phyloP scores from a whole-genome alignment of 2,329 filamentous ascomycete species.

The Septoria linicola region DNA sequence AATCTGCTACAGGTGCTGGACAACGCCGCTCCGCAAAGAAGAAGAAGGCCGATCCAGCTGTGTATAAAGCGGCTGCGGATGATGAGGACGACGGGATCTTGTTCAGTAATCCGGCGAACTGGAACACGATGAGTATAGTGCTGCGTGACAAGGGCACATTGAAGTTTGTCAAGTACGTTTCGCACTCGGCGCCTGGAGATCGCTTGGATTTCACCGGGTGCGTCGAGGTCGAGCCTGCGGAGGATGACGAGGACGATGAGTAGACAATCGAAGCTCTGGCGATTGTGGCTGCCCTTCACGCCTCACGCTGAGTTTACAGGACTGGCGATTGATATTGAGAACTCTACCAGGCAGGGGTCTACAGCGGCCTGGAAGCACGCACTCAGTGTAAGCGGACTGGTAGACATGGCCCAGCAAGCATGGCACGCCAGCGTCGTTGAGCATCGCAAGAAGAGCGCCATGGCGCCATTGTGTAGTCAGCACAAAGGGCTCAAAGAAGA shows the following conservation, averaged over 20 bases:
- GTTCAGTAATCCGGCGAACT: conserved; percentile 67
- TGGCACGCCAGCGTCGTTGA: too few species aligned
- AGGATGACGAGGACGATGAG: conserved; percentile 52
- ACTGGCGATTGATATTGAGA: not conserved
- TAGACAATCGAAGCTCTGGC: not conserved
- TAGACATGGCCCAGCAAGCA: too few species aligned
- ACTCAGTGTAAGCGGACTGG: too few species aligned
- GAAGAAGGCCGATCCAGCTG: conserved; percentile 66
- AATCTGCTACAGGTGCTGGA: conserved; percentile 48
- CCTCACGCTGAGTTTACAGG: too few species aligned
- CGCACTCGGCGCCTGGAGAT: conserved; percentile 76
- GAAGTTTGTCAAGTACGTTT: conserved; percentile 96
- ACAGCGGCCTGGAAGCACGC: too few species aligned
- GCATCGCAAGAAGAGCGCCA: too few species aligned
- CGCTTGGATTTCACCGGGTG: conserved; percentile 86
- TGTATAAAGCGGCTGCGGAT: conserved; percentile 70
- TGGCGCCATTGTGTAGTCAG: too few species aligned
- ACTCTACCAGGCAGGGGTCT: too few species aligned
- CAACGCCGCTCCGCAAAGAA: conserved; percentile 43
- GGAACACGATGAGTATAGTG: conserved; percentile 92
- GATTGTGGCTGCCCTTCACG: too few species aligned
- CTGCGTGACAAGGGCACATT: conserved; percentile 81
- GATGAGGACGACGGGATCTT: conserved; percentile 75
- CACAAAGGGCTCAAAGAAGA: too few species aligned
- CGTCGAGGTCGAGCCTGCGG: conserved; percentile 61